Percentiles rank a stretch among this genome's conserved stretches.
phyloP scores from a whole-genome alignment of 2,329 filamentous ascomycete species.

The Ceratocystis colombiana region DNA sequence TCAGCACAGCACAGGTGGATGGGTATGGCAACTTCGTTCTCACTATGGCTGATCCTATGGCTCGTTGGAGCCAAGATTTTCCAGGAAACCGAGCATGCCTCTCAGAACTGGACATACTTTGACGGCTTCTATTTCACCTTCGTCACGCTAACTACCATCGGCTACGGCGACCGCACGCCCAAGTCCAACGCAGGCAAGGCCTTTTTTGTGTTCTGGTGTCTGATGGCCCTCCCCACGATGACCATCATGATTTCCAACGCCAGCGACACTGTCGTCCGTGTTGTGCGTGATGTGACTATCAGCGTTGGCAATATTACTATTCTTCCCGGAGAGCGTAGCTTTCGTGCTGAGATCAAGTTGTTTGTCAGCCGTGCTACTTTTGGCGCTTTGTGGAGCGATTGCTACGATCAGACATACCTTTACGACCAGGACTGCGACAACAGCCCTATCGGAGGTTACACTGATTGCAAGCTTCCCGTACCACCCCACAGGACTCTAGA shows the following conservation, averaged over 20 bases:
- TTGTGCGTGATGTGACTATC: constrained; percentile 46
- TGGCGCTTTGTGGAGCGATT: constrained; percentile 35
- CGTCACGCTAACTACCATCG: constrained; percentile 71
- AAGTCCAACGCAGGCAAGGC: constrained; percentile 67
- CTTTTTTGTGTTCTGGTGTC: constrained; percentile 89
- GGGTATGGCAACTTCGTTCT: constrained; percentile 56
- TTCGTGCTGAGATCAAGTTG: constrained; percentile 39
- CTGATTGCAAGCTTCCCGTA: background rate
- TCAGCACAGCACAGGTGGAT: constrained; percentile 61
- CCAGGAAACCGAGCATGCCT: constrained; percentile 40
- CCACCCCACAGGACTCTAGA: background rate
- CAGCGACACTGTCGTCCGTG: constrained; percentile 68
- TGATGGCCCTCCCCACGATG: constrained; percentile 78
- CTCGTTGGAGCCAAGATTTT: constrained; percentile 71
- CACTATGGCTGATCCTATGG: constrained; percentile 67
- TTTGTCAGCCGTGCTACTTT: constrained; percentile 37
- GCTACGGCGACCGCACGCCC: constrained; percentile 72
- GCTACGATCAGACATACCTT: constrained; percentile 6
- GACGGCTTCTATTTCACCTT: constrained; percentile 78
- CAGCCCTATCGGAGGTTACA: constrained; percentile 16
- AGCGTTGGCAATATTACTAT: constrained; percentile 51
- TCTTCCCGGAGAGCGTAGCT: constrained; percentile 45
- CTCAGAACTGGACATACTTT: constrained; percentile 63
- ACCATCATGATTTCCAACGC: constrained; percentile 78
- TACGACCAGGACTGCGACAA: background rate